Evolutionary conservation across 106 monocot species (phyloP).

Genomic region (Platanthera guangdongensis): DNA sequence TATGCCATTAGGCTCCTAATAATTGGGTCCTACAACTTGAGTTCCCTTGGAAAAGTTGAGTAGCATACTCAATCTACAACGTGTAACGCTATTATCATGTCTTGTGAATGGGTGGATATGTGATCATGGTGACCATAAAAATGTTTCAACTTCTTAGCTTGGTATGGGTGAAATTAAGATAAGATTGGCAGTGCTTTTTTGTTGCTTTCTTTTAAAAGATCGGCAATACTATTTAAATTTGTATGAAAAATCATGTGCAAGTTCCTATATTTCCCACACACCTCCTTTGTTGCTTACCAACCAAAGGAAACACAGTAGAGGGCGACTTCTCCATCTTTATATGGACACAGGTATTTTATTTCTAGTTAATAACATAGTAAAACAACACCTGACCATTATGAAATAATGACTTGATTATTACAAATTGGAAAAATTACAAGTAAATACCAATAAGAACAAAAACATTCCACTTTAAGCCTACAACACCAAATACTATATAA

Average conservation of each 20-base stretch:
- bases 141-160: not conserved
- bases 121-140: not conserved
- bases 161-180: not conserved
- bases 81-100: too few relatives aligned
- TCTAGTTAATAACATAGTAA: not conserved
- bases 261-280: not conserved
- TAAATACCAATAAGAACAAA: not conserved
- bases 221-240: not conserved
- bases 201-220: not conserved
- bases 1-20: too few relatives aligned
- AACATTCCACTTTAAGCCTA: not conserved
- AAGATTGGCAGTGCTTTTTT: not conserved
- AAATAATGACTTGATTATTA: not conserved
- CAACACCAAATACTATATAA: too few relatives aligned
- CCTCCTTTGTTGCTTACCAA: not conserved
- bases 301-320: not conserved
- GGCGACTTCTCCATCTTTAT: not conserved
- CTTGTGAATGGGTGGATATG: too few relatives aligned
- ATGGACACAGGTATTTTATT: not conserved
- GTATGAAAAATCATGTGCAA: not conserved
- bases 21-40: too few relatives aligned
- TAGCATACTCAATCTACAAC: too few relatives aligned
- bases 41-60: too few relatives aligned
- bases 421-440: not conserved
- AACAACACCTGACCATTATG: not conserved